Base-by-base conservation (phyloP, 768 basidiomycete species). In the Lactarius vividus region DNA sequence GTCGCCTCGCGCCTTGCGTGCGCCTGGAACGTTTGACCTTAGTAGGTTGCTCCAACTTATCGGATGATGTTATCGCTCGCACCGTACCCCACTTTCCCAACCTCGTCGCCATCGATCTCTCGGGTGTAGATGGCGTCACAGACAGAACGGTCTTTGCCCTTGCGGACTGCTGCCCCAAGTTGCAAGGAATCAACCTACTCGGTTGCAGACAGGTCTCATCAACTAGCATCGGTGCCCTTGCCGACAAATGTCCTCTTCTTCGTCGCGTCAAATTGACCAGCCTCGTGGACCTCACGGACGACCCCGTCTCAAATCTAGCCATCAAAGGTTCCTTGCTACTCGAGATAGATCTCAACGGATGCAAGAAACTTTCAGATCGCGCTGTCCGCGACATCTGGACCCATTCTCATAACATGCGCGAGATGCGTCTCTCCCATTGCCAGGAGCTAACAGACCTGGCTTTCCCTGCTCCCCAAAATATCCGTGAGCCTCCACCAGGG, bases 121-220 rank as follows among this genome's bases (percentile, higher is more conserved):
- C 87, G 0, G 86, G 87, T 65, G 89, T 94, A 26, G 73, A 73
- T 42, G 82, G 85, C 62, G 86, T 88, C 4, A 85, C 88, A 31
- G 91, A 96, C 76, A 77, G 78, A 28, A 86, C 92, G 62, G 79
- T 98, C 67, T 78, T 84, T 49, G 85, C 85, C 44, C 82, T 98
- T 31, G 90, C 93, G 39, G 73, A 78, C 33, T 81, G 84, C 20
- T 90, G 93, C 54, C 84, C 77, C 71, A 87, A 87, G 64, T 77
- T 98, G 35, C 96, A 97, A 74, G 97, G 96, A 44, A 87, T 98
- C 75, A 98, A 98, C 75, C 79, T 98, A 49, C 85, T 85, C 29
- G 89, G 88, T 9, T 98, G 97, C 79, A 86, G 82, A 71, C 81
- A 82, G 64, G 84, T 98, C 55, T 88, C 92, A 31, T 92, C 98